phyloP scores from a whole-genome alignment of 2,329 filamentous ascomycete genomes.

The Penicillium sp. region DNA sequence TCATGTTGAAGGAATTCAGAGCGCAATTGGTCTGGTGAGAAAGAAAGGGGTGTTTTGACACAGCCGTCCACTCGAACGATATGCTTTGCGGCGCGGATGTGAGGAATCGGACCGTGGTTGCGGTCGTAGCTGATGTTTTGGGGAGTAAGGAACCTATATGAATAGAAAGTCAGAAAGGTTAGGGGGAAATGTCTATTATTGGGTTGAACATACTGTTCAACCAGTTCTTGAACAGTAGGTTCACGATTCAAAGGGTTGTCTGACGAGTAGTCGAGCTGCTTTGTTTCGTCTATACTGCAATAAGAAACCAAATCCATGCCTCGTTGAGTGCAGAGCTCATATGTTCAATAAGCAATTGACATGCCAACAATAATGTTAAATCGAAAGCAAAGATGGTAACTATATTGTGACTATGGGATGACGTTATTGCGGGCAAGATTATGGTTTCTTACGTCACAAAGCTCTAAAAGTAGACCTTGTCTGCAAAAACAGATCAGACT shows the following conservation, averaged over 20 bases:
- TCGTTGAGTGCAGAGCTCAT: too few species aligned
- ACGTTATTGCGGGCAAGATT: neutral
- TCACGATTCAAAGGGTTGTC: constrained; percentile 6
- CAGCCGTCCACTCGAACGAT: constrained; percentile 49
- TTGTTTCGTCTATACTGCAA: neutral
- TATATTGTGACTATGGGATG: neutral
- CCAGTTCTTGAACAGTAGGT: neutral
- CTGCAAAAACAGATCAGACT: too few species aligned
- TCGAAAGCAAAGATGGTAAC: too few species aligned
- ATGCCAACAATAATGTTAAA: too few species aligned
- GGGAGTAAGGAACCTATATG: constrained; percentile 49
- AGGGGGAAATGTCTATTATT: too few species aligned
- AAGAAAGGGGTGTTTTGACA: constrained; percentile 42
- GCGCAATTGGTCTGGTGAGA: constrained; percentile 47
- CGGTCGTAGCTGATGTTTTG: constrained; percentile 53
- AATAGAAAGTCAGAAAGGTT: neutral
- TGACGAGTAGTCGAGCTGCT: neutral
- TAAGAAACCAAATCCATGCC: neutral
- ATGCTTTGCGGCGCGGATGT: constrained; percentile 42
- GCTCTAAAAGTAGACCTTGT: too few species aligned
- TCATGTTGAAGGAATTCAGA: constrained; percentile 50
- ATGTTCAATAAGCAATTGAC: too few species aligned
- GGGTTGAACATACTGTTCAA: neutral
- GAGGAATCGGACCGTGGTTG: constrained; percentile 54
- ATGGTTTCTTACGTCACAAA: too few species aligned